Percentiles rank a stretch among this genome's conserved stretches.
phyloP scores from a whole-genome alignment of 495 filamentous ascomycete genomes.

The Neurospora sp. region DNA sequence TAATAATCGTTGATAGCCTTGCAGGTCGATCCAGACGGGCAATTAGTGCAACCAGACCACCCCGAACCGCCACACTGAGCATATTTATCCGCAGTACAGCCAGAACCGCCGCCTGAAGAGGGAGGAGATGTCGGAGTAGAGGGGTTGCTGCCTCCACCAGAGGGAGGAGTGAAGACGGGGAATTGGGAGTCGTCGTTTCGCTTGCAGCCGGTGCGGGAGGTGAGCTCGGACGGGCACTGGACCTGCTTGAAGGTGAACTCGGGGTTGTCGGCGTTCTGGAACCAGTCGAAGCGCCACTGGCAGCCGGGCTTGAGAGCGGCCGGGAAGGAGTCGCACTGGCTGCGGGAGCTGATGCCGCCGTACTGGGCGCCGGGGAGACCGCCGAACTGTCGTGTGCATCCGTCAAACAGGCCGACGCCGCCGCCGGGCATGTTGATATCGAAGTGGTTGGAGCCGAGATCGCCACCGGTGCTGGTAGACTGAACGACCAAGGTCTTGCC shows the following conservation, averaged over 20 bases:
- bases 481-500: slow-evolving; percentile 54
- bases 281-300: slow-evolving; percentile 52
- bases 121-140: not conserved
- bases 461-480: slow-evolving; percentile 52
- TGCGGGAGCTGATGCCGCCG: slow-evolving; percentile 41
- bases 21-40: slow-evolving; percentile 20
- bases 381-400: slow-evolving; percentile 42
- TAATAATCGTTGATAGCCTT: slow-evolving; percentile 17
- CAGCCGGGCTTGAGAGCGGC: slow-evolving; percentile 42
- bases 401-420: slow-evolving; percentile 48
- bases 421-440: slow-evolving; percentile 50
- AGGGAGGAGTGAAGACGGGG: slow-evolving; percentile 15
- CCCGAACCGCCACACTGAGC: slow-evolving; percentile 32
- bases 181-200: slow-evolving; percentile 24
- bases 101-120: not conserved
- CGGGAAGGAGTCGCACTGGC: slow-evolving; percentile 41
- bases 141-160: not conserved
- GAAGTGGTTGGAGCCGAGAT: slow-evolving; percentile 48
- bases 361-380: slow-evolving; percentile 45
- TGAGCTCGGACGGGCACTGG: slow-evolving; percentile 43
- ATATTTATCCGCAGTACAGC: slow-evolving; percentile 22
- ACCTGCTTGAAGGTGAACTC: slow-evolving; percentile 41
- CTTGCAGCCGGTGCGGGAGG: slow-evolving; percentile 41
- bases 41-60: slow-evolving; percentile 20
- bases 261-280: slow-evolving; percentile 47